phyloP scores from a whole-genome alignment of 1,139 yeast genomes.

The Eremothecium sinecaudum region DNA sequence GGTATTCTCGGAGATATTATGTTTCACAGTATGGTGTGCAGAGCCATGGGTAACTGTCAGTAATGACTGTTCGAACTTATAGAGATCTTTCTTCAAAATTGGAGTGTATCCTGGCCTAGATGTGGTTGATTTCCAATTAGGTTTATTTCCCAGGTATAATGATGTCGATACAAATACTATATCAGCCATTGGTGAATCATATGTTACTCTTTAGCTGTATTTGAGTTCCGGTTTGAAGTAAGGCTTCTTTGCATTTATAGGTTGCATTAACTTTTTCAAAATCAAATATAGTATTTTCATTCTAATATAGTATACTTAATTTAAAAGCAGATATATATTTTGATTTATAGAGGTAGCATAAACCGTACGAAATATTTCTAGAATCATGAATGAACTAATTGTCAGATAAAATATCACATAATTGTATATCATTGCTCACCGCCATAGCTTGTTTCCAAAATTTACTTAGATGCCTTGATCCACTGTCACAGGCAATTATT shows the following conservation, averaged over 20 bases:
- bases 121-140: conserved; percentile 19
- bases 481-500: conserved; percentile 89
- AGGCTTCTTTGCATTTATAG: too few relatives aligned
- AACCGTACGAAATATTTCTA: too few relatives aligned
- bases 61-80: conserved; percentile 17
- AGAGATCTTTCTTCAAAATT: conserved; percentile 21
- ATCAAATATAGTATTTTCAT: neutral
- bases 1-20: neutral
- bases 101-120: conserved; percentile 24
- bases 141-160: conserved; percentile 14
- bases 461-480: conserved; percentile 78
- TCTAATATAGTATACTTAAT: conserved; percentile 1
- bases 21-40: neutral
- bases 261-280: too few relatives aligned
- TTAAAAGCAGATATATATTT: neutral
- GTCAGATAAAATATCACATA: conserved; percentile 23
- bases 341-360: too few relatives aligned
- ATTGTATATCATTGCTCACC: conserved; percentile 25
- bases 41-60: conserved; percentile 7
- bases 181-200: conserved; percentile 19
- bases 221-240: too few relatives aligned
- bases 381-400: neutral
- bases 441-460: conserved; percentile 69
- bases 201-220: too few relatives aligned
- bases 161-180: conserved; percentile 25